phyloP scores from a whole-genome alignment of 352 stramenopile species.

The Plasmopara halstedii region DNA sequence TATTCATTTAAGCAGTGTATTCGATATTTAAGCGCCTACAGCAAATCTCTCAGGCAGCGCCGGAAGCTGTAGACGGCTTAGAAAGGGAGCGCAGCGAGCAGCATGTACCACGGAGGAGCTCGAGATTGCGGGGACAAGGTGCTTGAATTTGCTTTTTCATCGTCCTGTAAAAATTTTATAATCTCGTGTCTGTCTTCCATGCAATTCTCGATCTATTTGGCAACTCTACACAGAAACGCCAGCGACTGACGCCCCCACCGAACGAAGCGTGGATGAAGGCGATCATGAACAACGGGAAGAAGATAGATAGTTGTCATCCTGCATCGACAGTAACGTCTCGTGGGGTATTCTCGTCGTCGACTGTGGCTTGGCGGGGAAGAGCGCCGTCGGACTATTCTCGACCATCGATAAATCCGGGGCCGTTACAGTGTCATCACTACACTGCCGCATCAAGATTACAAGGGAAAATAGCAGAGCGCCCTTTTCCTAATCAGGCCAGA shows the following conservation, averaged over 20 bases:
- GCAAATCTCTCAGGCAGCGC: too few species aligned
- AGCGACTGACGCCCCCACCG: conserved; percentile 26
- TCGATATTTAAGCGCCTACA: too few species aligned
- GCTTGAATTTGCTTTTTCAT: background rate
- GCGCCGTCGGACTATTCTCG: background rate
- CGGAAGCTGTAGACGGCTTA: conserved; percentile 7
- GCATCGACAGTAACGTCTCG: background rate
- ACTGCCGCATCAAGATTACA: background rate
- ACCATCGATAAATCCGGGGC: background rate
- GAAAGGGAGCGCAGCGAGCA: conserved; percentile 7
- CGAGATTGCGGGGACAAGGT: conserved; percentile 24
- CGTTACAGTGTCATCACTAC: conserved; percentile 12
- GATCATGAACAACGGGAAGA: conserved; percentile 59
- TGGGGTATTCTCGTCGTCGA: conserved; percentile 1
- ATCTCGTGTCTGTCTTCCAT: background rate
- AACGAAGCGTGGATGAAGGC: conserved; percentile 68
- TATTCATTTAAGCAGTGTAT: too few species aligned
- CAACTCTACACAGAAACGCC: conserved; percentile 11
- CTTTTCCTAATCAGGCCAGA: conserved; percentile 7
- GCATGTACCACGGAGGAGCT: conserved; percentile 23
- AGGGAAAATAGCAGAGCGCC: conserved; percentile 7
- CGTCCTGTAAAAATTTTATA: conserved; percentile 1
- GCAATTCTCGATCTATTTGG: background rate
- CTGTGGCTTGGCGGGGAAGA: conserved; percentile 7
- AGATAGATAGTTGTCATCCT: conserved; percentile 16